These are phyloP conservation scores for Acanthamoeba royreba DNA, from an alignment of 208 protist genomes.

Conservation along the genomic window DNA sequence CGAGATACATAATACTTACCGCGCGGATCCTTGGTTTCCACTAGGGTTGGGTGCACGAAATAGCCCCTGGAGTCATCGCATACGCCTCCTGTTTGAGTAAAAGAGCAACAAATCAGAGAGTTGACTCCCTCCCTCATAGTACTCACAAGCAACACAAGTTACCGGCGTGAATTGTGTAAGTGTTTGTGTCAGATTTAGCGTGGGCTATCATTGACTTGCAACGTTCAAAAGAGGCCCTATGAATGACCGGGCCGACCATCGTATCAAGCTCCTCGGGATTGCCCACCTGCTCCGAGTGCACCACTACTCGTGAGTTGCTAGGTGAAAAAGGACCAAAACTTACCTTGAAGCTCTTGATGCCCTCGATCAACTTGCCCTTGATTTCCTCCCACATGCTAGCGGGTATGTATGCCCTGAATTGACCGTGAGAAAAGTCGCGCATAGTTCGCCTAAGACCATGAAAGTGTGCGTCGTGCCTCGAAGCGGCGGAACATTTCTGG, in stretches of 20 bases:
- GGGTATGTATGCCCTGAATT: conserved; percentile 87
- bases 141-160: no score
- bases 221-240: conserved; percentile 90
- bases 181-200: conserved; percentile 82
- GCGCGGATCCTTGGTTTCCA: conserved; percentile 88
- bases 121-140: no score
- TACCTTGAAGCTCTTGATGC: conserved; percentile 88
- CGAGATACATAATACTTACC: no score
- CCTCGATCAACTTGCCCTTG: conserved; percentile 83
- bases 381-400: conserved; percentile 86
- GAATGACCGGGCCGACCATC: conserved; percentile 96
- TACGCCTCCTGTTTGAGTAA: conserved; percentile 64
- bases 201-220: conserved; percentile 92
- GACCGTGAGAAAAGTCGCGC: not conserved
- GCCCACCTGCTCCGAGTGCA: not conserved
- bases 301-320: no score
- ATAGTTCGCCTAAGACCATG: not conserved
- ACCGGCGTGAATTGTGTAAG: conserved; percentile 73
- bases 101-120: no score
- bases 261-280: conserved; percentile 61
- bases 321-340: no score
- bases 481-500: conserved; percentile 93
- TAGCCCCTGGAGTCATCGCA: conserved; percentile 69
- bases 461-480: not conserved
- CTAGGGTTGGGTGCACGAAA: conserved; percentile 95